Conservation (phyloP, 108 stramenopile genomes). For the Cyclostephanos tholiformis region DNA sequence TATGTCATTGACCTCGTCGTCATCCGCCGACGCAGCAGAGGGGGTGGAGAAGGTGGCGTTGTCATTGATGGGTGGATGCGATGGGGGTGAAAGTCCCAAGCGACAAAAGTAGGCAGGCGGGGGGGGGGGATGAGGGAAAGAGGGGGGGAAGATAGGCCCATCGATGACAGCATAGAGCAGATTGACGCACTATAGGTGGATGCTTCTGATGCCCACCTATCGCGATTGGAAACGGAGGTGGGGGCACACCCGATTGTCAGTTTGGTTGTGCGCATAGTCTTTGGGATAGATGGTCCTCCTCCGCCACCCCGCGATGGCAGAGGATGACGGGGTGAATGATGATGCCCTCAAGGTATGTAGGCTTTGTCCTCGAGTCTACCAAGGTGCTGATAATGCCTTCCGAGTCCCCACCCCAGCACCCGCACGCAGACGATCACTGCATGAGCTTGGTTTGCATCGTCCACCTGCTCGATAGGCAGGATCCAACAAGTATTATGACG, state of each 20-base stretch:
- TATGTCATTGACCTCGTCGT: neutral
- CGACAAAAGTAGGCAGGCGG: neutral
- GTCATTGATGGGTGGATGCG: neutral
- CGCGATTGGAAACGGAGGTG: neutral
- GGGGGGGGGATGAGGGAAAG: no score
- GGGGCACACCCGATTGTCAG: neutral
- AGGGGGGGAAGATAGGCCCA: no score
- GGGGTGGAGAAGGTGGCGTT: neutral
- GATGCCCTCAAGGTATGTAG: slow-evolving; percentile 12
- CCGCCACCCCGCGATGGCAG: neutral
- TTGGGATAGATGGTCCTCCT: neutral
- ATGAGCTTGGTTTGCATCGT: slow-evolving; percentile 13
- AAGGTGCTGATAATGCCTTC: slow-evolving; percentile 16
- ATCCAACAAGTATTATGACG: slow-evolving; percentile 8
- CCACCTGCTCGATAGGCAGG: slow-evolving; percentile 17
- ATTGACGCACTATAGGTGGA: slow-evolving; percentile 20
- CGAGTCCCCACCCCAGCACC: slow-evolving; percentile 15
- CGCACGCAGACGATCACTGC: slow-evolving; percentile 33
- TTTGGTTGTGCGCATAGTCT: slow-evolving; percentile 3
- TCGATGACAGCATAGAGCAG: neutral
- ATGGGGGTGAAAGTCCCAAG: neutral
- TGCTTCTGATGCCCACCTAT: slow-evolving; percentile 1
- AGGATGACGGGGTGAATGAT: no score
- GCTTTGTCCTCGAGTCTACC: slow-evolving; percentile 27
- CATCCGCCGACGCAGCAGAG: neutral